phyloP scores from a whole-genome alignment of 768 basidiomycete species.

The Xerocomus spinulosus region DNA sequence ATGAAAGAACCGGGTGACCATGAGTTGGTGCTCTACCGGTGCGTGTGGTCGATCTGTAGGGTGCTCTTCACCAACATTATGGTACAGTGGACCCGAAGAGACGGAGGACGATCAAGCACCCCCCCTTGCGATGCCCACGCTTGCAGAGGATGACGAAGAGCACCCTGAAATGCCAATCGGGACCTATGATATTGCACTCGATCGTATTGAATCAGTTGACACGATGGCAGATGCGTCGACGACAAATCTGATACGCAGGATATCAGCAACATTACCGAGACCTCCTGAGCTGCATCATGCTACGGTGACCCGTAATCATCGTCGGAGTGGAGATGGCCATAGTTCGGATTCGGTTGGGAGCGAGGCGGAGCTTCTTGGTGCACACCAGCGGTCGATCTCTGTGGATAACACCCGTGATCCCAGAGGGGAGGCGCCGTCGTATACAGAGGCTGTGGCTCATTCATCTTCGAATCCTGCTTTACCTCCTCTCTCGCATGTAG shows the following conservation, averaged over 20 bases:
- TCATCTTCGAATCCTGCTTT: not conserved
- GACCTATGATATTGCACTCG: conserved; percentile 17
- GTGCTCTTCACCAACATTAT: not conserved
- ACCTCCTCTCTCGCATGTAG: not conserved
- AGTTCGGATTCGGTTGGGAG: conserved; percentile 23
- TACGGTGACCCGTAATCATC: not conserved
- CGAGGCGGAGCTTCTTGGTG: conserved; percentile 16
- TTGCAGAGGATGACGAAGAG: conserved; percentile 25
- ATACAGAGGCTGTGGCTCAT: conserved; percentile 43
- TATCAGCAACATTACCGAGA: conserved; percentile 6
- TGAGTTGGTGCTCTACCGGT: conserved; percentile 68
- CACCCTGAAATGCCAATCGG: conserved; percentile 5
- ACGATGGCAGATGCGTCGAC: conserved; percentile 20
- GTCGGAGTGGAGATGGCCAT: conserved; percentile 13
- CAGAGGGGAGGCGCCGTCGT: conserved; percentile 64
- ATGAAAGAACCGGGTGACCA: conserved; percentile 82
- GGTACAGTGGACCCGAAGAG: conserved; percentile 24
- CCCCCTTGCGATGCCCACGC: conserved; percentile 11
- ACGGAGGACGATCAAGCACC: conserved; percentile 18
- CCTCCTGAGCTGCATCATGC: conserved; percentile 11
- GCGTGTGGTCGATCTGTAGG: conserved; percentile 10
- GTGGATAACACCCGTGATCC: conserved; percentile 29
- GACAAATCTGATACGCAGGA: conserved; percentile 17
- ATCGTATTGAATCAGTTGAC: conserved; percentile 24
- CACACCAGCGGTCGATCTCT: conserved; percentile 14